Conservation (phyloP, 495 filamentous ascomycete genomes). For the Sabuloglossum arenarium region DNA sequence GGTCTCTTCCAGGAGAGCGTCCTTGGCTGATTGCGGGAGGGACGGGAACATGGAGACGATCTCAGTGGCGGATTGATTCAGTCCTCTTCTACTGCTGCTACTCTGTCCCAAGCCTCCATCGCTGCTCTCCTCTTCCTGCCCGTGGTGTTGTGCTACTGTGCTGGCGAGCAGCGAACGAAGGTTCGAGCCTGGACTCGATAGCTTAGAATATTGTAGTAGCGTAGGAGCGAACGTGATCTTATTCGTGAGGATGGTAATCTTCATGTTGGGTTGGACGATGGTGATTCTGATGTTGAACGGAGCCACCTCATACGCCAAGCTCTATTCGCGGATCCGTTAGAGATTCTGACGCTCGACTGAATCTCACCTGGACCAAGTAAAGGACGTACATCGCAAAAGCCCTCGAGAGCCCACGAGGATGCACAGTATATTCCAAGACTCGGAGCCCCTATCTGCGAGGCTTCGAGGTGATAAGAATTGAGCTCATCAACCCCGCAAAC, state of each 20-base stretch:
- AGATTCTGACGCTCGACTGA: too few species aligned
- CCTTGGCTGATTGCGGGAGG: slow-evolving; percentile 40
- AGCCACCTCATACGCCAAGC: slow-evolving; percentile 86
- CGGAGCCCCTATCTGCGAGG: slow-evolving; percentile 81
- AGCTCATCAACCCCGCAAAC: background rate
- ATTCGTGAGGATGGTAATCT: slow-evolving; percentile 69
- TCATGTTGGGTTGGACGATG: slow-evolving; percentile 76
- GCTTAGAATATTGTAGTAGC: slow-evolving; percentile 47
- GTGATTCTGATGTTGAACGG: slow-evolving; percentile 95
- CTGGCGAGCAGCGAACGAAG: slow-evolving; percentile 62
- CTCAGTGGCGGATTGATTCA: slow-evolving; percentile 30
- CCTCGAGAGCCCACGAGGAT: slow-evolving; percentile 85
- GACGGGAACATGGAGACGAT: slow-evolving; percentile 36
- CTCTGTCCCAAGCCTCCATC: background rate
- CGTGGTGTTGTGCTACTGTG: slow-evolving; percentile 31
- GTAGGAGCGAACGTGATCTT: slow-evolving; percentile 64
- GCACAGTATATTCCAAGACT: slow-evolving; percentile 81
- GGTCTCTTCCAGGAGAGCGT: slow-evolving; percentile 64
- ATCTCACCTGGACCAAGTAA: background rate
- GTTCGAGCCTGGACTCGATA: slow-evolving; percentile 55
- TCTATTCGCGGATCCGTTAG: slow-evolving; percentile 22
- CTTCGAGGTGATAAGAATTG: slow-evolving; percentile 14
- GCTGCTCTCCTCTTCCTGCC: background rate
- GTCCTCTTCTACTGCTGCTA: slow-evolving; percentile 9
- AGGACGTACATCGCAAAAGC: slow-evolving; percentile 61